These are phyloP conservation scores for Boechera stricta DNA, from an alignment of 345 rosid species.

Conservation along the genomic window DNA sequence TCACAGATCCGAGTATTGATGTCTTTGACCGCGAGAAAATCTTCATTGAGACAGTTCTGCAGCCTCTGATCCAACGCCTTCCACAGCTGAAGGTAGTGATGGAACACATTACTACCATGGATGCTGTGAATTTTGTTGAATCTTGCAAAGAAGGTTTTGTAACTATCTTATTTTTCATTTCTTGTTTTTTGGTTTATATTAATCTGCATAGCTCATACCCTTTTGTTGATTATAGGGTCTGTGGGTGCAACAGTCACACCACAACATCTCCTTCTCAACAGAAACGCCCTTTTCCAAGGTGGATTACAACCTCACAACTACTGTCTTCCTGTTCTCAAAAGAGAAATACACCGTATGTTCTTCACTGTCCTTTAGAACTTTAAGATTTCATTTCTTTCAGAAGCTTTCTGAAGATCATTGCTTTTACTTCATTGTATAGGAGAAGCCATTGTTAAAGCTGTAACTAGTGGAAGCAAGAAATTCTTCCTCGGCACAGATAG, in stretches of 20 bases:
- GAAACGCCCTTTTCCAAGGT: slow-evolving; percentile 92
- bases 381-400: slow-evolving; percentile 4
- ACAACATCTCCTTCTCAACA: slow-evolving; percentile 90
- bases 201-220: slow-evolving; percentile 13
- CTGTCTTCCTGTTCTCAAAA: slow-evolving; percentile 94
- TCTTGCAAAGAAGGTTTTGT: slow-evolving; percentile 78
- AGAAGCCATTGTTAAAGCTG: slow-evolving; percentile 84
- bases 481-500: slow-evolving; percentile 98
- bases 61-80: slow-evolving; percentile 73
- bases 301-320: slow-evolving; percentile 92
- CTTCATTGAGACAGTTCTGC: slow-evolving; percentile 78
- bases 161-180: neutral
- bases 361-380: neutral
- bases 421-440: slow-evolving; percentile 52
- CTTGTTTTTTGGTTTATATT: neutral
- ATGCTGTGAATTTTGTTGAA: slow-evolving; percentile 82
- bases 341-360: slow-evolving; percentile 83
- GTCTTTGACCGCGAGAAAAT: slow-evolving; percentile 90
- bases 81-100: slow-evolving; percentile 81
- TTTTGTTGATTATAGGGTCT: slow-evolving; percentile 50
- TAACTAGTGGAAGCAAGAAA: slow-evolving; percentile 86
- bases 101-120: slow-evolving; percentile 93
- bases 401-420: neutral
- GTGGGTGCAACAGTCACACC: slow-evolving; percentile 96
- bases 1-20: slow-evolving; percentile 81